Evolutionary conservation across 805 yeast genomes (phyloP).

Genomic region (Yamadazyma takamatsuzukensis): DNA sequence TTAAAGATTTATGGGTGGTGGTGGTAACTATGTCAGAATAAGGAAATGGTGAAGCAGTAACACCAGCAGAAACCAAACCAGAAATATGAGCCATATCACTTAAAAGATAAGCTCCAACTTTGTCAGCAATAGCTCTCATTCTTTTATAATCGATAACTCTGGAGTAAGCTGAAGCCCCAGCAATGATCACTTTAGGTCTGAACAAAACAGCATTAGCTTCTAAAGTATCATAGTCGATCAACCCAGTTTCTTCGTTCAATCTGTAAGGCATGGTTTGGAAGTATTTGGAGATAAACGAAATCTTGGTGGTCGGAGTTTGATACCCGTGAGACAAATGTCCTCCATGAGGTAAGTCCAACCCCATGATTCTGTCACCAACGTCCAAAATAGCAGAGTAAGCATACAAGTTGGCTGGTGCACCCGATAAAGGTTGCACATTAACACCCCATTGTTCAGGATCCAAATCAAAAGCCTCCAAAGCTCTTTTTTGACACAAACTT

Average conservation of each 20-base stretch:
- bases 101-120: conserved; percentile 93
- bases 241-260: conserved; percentile 85
- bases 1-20: conserved; percentile 95
- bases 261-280: conserved; percentile 99
- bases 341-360: conserved; percentile 96
- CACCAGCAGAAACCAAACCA: conserved; percentile 94
- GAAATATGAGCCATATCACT: conserved; percentile 99
- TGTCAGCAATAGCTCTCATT: conserved; percentile 95
- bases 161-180: conserved; percentile 98
- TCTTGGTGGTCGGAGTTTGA: conserved; percentile 90
- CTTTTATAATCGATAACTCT: conserved; percentile 94
- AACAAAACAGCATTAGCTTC: conserved; percentile 86
- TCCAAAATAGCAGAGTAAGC: conserved; percentile 94
- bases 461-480: conserved; percentile 81
- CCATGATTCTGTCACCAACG: conserved; percentile 97
- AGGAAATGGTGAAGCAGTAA: conserved; percentile 93
- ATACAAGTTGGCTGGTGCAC: conserved; percentile 97
- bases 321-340: conserved; percentile 99
- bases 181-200: conserved; percentile 95
- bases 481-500: conserved; percentile 88
- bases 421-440: conserved; percentile 93
- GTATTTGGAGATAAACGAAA: conserved; percentile 92
- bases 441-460: conserved; percentile 92
- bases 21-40: conserved; percentile 97
- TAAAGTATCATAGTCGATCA: conserved; percentile 93